phyloP scores from a whole-genome alignment of 306 rosid genomes.

The Erythrophleum fordii region DNA sequence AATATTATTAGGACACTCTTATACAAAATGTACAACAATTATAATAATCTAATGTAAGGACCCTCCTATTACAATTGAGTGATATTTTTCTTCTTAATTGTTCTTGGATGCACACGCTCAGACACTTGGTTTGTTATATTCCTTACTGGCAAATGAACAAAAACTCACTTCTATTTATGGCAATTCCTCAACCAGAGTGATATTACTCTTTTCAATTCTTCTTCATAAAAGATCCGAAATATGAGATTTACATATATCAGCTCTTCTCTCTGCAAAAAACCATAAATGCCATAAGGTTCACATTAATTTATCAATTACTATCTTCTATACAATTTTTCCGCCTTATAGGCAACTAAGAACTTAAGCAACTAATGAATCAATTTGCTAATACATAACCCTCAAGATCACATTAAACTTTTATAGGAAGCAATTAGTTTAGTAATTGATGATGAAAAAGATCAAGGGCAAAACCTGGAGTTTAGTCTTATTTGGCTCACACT shows the following conservation, averaged over 20 bases:
- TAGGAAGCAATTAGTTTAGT: no score
- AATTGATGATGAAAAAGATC: background rate
- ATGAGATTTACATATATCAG: background rate
- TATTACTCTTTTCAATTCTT: background rate
- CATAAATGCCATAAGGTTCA: background rate
- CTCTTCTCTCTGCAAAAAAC: background rate
- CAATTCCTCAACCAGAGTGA: background rate
- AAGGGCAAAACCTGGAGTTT: background rate
- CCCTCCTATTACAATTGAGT: no score
- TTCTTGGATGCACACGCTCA: no score
- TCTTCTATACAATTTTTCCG: background rate
- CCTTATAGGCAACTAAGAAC: background rate
- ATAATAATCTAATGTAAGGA: no score
- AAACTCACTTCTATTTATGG: background rate
- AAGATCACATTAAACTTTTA: no score
- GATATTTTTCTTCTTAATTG: no score
- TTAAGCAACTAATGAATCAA: no score
- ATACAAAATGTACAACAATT: no score
- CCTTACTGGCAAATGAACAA: background rate
- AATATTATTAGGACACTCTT: no score
- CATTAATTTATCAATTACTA: background rate
- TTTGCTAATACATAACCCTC: no score
- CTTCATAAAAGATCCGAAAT: background rate
- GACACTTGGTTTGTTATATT: background rate
- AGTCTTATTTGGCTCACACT: no score